Base-by-base conservation (phyloP, 2,329 filamentous ascomycete species). In the Xylaria sp. region DNA sequence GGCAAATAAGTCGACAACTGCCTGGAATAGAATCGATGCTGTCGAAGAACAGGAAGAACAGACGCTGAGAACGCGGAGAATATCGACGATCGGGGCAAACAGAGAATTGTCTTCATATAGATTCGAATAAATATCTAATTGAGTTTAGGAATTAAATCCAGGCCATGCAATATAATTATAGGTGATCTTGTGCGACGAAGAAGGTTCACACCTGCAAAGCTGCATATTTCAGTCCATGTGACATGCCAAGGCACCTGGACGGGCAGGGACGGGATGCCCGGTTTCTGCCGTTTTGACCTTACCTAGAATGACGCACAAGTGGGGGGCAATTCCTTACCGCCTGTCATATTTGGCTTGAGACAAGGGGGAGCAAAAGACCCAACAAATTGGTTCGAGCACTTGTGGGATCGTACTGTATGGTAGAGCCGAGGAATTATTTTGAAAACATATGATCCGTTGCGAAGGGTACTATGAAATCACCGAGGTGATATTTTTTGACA, bases 1-100 rank as follows among this genome's bases (percentile, higher is more conserved):
- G 70, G 71, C 19, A 69, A 64, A 59, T 67, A 66, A 14, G 62
- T 65, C 4, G 69, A 74, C 34, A 69, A 71, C 0, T 17, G 45
- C 34, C 66, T 65, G n/a, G 56, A 61, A 54, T 61, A 55, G 19
- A 24, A 62, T 17, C 11, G 58, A 17, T 55, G 24, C 34, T 50
- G 56, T 59, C 48, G 53, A 55, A 51, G 42, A 30, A 50, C 8
- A 57, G 69, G 55, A 27, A 56, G 55, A 17, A 60, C 34, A 32
- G 50, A 48, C 12, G 32, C 24, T 17, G 60, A 65, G 54, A 70
- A 65, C 14, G 45, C 42, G 7, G 62, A 58, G 39, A 32, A 57
- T 48, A 54, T 57, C 9, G 62, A 54, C 42, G 65, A 32, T 66
- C 61, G 62, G 30, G 42, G 19, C 11, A 65, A 30, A 56, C 42